Evolutionary conservation across 192 early-diverging fungal genomes (phyloP).

Genomic region (Umbelopsis sp.): DNA sequence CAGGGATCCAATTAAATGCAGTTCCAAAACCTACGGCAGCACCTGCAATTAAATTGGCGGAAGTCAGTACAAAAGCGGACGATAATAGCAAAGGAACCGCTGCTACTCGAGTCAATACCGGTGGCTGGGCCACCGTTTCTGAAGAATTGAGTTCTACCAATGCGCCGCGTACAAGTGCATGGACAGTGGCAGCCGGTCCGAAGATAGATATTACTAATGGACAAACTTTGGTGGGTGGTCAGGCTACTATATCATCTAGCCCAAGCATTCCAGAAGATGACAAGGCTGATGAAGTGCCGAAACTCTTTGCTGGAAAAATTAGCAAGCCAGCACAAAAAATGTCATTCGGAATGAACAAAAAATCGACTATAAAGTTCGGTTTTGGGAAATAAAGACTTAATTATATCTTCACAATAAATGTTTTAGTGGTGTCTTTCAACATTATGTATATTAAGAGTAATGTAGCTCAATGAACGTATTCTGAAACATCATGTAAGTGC

Average conservation of each 20-base stretch:
- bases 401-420: neutral
- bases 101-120: neutral
- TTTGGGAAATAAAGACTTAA: slow-evolving; percentile 28
- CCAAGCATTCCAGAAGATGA: neutral
- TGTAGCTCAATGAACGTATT: neutral
- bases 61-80: neutral
- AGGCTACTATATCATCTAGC: neutral
- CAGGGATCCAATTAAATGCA: slow-evolving; percentile 25
- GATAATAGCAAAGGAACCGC: neutral
- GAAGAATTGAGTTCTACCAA: neutral
- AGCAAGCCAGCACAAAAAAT: slow-evolving; percentile 18
- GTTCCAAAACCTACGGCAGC: neutral
- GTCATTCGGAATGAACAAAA: slow-evolving; percentile 31
- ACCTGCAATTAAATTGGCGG: neutral
- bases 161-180: neutral
- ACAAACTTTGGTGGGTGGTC: too few relatives aligned
- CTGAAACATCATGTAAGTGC: too few relatives aligned
- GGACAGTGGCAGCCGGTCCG: neutral
- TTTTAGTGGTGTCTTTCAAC: neutral
- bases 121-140: neutral
- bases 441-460: neutral
- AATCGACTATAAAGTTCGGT: slow-evolving; percentile 24
- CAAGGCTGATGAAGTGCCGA: neutral
- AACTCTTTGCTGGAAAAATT: neutral
- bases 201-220: too few relatives aligned